phyloP scores from a whole-genome alignment of 768 basidiomycete genomes.

The Lactifluus pinguis region DNA sequence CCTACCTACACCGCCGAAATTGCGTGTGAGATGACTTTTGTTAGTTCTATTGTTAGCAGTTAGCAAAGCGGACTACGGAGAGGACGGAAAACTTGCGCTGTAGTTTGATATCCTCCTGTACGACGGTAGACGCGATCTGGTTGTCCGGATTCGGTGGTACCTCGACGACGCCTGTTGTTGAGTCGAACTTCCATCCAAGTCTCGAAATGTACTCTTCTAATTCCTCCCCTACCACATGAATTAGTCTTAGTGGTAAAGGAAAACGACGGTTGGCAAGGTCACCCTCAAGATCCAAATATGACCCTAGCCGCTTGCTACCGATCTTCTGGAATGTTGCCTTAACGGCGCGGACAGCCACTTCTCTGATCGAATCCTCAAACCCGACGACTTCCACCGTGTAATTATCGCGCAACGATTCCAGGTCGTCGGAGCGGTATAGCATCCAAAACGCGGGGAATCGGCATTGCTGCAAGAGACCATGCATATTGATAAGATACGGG shows the following conservation, averaged over 20 bases:
- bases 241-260: background rate
- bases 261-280: background rate
- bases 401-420: conserved; percentile 71
- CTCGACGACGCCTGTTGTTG: conserved; percentile 44
- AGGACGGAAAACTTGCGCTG: conserved; percentile 47
- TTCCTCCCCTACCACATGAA: conserved; percentile 36
- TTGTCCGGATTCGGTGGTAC: conserved; percentile 83
- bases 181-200: conserved; percentile 59
- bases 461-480: conserved; percentile 69
- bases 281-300: conserved; percentile 66
- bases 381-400: conserved; percentile 79
- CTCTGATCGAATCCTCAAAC: conserved; percentile 76
- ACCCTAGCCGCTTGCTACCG: conserved; percentile 51
- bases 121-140: conserved; percentile 76
- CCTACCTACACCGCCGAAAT: conserved; percentile 42
- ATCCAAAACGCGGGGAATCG: conserved; percentile 85
- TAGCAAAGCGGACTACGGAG: conserved; percentile 6
- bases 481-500: conserved; percentile 56
- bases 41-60: conserved; percentile 42
- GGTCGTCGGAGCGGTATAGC: conserved; percentile 57
- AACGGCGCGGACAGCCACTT: conserved; percentile 69
- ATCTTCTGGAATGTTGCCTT: conserved; percentile 73
- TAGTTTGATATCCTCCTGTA: conserved; percentile 75
- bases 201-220: conserved; percentile 51
- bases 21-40: conserved; percentile 68